Base-by-base conservation (phyloP, 1,139 yeast species). In the Debaryomycetaceae sp. region DNA sequence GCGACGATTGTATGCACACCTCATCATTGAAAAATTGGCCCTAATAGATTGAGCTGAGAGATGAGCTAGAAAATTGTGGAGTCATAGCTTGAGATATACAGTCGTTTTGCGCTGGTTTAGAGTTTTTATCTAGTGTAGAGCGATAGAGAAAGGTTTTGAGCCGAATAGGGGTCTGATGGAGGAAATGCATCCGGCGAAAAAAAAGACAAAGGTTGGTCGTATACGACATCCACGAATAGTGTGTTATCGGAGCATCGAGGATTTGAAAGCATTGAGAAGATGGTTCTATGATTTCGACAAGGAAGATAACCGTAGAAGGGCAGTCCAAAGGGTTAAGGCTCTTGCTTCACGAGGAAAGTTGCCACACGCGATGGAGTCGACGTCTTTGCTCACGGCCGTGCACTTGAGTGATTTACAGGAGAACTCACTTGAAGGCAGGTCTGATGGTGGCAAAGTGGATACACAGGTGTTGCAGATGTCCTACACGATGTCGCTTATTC, bases 401-500 rank as follows among this genome's bases (percentile, higher is more conserved):
- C 51, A 65, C 3, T 49, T 83, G 7, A 55, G 65, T 29, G 88
- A 79, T 48, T 73, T 67, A 40, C 51, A 54, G 4, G 52, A 56
- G 3, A 33, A 44, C 1, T 35, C 43, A 6, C 58, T 58, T 34
- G 49, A 44, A 41, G 33, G 37, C 7, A 45, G 38, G 18, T 8
- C 11, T 2, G 4, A 22, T 11, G 11, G 26, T 11, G 11, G 11
- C 11, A 40, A 38, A 7, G 34, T 33, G 6, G 72, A 68, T 39
- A 39, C 68, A 6, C 53, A 55, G 33, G 47, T 62, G 1, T 48
- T 69, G 16, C 72, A 81, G 39, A 56, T 81, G 46, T 70, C 85
- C 2, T 83, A 85, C 49, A 69, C 95, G 0, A 83, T 87, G 88
- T 81, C 92, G 0, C 53, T 92, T 6, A 81, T 89, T 19, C 67